Base-by-base conservation (phyloP, 2,329 filamentous ascomycete genomes). In the Sporothrix euskadiensis region DNA sequence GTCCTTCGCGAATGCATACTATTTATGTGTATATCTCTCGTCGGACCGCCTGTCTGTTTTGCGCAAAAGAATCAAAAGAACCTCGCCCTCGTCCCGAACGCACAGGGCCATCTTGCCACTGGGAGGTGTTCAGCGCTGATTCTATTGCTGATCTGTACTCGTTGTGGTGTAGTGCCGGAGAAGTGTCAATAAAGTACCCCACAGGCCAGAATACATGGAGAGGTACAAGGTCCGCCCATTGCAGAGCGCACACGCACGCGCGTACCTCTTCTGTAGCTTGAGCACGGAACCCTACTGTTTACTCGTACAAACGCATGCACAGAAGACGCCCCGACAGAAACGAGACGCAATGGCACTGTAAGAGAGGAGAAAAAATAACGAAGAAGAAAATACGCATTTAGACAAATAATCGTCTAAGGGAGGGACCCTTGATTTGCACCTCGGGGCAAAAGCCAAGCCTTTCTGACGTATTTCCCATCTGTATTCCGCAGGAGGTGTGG, bases 401-500 rank as follows among this genome's bases (percentile, higher is more conserved):
- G n/a, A 59, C 19, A 47, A 26, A 16, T 61, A 32, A 63, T 10
- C 32, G 35, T 19, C 26, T 47, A 49, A 63, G 16, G 69, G 69
- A 71, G 41, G 69, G 69, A 65, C 56, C 69, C 69, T 65, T 71
- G 44, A 71, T 65, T 52, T 63, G 57, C 57, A 65, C 26, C 26
- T n/a, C 26, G 6, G 57, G 57, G 32, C 56, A n/a, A 65, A 54
- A 63, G 69, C 69, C 57, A 71, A 71, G 69, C 57, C 57, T 65
- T 63, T 59, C 69, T 71, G 69, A 71, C 69, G 69, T 71, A 71
- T 71, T 5, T 59, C 69, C 69, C 54, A 19, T 30, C 16, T 54
- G 47, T 69, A 19, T 56, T 69, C 65, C 9, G 44, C 30, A 19
- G 12, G 12, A 63, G 63, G 41, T 66, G 22, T 49, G 63, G 61